phyloP scores from a whole-genome alignment of 2,329 filamentous ascomycete genomes.

The Fusarium sp. region DNA sequence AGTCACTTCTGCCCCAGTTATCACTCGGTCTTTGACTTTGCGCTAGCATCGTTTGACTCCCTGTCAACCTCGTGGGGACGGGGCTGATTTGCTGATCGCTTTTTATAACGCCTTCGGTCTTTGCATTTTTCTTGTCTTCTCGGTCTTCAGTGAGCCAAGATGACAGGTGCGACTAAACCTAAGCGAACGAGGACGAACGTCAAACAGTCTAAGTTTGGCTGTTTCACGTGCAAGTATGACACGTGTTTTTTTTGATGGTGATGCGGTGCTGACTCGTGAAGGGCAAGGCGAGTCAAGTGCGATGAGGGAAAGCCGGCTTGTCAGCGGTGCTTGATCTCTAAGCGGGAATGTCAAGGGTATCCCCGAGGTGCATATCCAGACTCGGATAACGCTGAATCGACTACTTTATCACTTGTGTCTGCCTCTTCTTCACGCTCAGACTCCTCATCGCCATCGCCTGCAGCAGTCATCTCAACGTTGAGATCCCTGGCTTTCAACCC shows the following conservation, averaged over 20 bases:
- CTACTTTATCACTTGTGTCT: background rate
- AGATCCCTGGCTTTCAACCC: background rate
- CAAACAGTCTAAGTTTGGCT: slow-evolving; percentile 34
- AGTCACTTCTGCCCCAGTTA: rapidly evolving
- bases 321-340: slow-evolving; percentile 18
- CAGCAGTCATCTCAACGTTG: rapidly evolving
- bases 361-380: slow-evolving; percentile 1
- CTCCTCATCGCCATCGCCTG: background rate
- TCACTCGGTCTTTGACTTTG: slow-evolving; percentile 8
- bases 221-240: slow-evolving; percentile 37
- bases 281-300: slow-evolving; percentile 33
- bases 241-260: no score
- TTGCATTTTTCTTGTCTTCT: background rate
- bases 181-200: slow-evolving; percentile 37
- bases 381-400: background rate
- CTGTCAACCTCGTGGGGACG: background rate
- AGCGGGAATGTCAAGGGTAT: slow-evolving; percentile 19
- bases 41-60: background rate
- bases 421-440: background rate
- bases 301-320: slow-evolving; percentile 32
- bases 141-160: background rate
- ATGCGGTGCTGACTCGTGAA: background rate
- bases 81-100: background rate
- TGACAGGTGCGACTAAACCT: background rate
- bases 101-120: slow-evolving; percentile 17